phyloP scores from a whole-genome alignment of 1,139 yeast genomes.

The Yamadazyma songkhlaensis region DNA sequence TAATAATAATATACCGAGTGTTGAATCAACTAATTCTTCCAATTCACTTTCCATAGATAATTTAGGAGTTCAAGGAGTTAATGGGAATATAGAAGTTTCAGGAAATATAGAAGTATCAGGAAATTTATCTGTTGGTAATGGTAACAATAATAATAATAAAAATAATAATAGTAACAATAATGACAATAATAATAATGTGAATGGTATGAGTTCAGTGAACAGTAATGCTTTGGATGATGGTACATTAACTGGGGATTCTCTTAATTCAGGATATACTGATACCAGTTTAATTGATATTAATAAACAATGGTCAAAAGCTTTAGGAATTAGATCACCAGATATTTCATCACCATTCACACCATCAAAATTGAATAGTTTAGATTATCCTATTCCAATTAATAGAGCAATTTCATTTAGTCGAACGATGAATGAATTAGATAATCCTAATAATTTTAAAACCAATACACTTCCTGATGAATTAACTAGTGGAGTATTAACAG shows the following conservation, averaged over 20 bases:
- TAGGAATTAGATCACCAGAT: constrained; percentile 16
- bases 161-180: background rate
- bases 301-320: constrained; percentile 17
- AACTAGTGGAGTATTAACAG: constrained; percentile 2
- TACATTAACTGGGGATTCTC: background rate
- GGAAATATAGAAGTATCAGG: background rate
- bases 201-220: background rate
- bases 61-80: background rate
- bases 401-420: constrained; percentile 14
- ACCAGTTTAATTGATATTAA: constrained; percentile 12
- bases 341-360: constrained; percentile 15
- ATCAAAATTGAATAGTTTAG: constrained; percentile 10
- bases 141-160: background rate
- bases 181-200: background rate
- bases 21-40: constrained; percentile 11
- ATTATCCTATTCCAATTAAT: constrained; percentile 16
- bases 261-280: constrained; percentile 1
- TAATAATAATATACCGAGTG: constrained; percentile 8
- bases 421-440: constrained; percentile 7
- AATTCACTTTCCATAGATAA: constrained; percentile 5
- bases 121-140: background rate
- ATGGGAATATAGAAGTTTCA: background rate
- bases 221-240: background rate
- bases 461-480: constrained; percentile 3
- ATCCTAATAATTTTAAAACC: background rate